Evolutionary conservation across 192 early-diverging fungal species (phyloP), one percentile per base, ranked within the genome.

Genomic region (Coemansia sp.): DNA sequence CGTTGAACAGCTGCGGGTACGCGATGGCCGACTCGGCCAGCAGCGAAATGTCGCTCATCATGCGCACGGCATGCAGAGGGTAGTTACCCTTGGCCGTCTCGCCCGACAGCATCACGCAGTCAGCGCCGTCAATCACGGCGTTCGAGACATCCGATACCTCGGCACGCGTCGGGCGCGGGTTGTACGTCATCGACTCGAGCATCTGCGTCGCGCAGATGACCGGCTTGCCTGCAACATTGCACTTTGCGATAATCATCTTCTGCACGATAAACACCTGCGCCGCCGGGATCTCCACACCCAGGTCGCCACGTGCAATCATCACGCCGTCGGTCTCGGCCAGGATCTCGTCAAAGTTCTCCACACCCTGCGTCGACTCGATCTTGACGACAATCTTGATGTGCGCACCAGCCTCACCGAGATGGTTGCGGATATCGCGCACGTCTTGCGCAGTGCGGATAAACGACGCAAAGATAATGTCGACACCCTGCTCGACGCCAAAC

Each of bases 201-300:
- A 98, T 98, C 85, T 98, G 96, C 34, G 96, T 98, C 51, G 96
- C 96, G 65, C 91, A 93, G 42, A 97, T 90, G 42, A 96, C 96
- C 25, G 93, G 95, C 83, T 97, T 98, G 51, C 94, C 96, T 36
- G 89, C 94, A 48, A 93, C 72, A 68, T 98, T 98, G 81, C 95
- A 96, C 84, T 98, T 97, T 62, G 94, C 87, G 66, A 92, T 98
- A 86, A 98, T 97, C 93, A 95, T 96, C 85, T 98, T 98, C 70
- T 98, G 96, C 67, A 85, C 91, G 65, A 94, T 86, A 70, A 93
- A 93, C 1, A 94, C 95, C 70, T 91, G 86, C 61, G 94, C 91
- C 21, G 92, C 86, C 23, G 95, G 97, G 56, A 97, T 95, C 81
- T 98, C 97, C 34, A 97, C 95, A 61, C 97, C 97, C 53, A 98